phyloP scores from a whole-genome alignment of 257 asterid genomes.

The Solanum chiquidenum region DNA sequence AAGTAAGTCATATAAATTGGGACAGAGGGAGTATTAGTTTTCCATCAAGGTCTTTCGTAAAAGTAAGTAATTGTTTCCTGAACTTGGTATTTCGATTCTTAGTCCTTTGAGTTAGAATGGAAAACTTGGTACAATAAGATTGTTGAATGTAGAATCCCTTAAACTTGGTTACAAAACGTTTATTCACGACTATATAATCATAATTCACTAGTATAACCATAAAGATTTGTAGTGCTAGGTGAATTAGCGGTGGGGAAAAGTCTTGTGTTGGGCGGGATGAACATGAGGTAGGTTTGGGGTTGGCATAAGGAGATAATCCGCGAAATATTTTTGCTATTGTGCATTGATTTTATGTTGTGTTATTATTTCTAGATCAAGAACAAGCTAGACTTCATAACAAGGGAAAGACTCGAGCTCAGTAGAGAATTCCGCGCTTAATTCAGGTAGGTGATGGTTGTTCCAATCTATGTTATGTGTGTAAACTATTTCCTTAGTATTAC shows the following conservation, averaged over 20 bases:
- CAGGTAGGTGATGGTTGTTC: background rate
- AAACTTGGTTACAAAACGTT: background rate
- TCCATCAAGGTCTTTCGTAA: no score
- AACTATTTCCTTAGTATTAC: no score
- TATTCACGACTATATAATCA: background rate
- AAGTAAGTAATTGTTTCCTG: background rate
- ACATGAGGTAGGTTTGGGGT: background rate
- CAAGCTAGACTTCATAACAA: background rate
- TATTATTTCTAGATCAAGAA: background rate
- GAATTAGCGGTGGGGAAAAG: background rate
- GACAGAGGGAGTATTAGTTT: no score
- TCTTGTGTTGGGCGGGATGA: background rate
- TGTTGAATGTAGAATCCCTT: background rate
- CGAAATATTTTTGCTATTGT: background rate
- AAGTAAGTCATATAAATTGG: no score
- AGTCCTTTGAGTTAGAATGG: background rate
- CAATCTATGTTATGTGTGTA: background rate
- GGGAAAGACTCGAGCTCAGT: background rate
- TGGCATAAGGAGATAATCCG: background rate
- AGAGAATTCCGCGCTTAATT: background rate
- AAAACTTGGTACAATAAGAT: background rate
- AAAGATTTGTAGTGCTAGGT: background rate
- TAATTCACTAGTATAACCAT: background rate
- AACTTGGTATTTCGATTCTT: background rate
- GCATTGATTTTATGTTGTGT: background rate